Evolutionary conservation across 2,329 filamentous ascomycete species (phyloP), one percentile per base, ranked within the genome.

Genomic region (Chalara sp.): DNA sequence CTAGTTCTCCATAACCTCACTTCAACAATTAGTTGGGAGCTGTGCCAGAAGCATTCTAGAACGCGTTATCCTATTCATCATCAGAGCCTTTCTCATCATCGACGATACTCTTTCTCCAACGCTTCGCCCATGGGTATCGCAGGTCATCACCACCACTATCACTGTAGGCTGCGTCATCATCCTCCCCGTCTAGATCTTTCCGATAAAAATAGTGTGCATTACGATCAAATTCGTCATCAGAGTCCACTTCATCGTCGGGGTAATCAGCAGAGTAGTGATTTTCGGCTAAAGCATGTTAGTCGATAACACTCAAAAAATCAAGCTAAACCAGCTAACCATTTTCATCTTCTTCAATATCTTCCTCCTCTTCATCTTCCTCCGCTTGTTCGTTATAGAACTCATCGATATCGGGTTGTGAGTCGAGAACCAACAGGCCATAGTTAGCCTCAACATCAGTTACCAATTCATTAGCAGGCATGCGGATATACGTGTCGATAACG

Each of bases 231-330:
- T 86, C 82, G 57, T 86, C 83, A 58, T 89, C 86, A 12, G 81
- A 84, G 43, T 81, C 83, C 11, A 89, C 76, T 64, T 91, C 87
- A 49, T 91, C 86, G 55, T 91, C 87, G 0, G 87, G 87, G 58
- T 91, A 91, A 64, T 91, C 87, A 49, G 86, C 84, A 4, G 83
- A 81, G 63, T 90, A 89, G 67, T 89, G 83, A 61, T 89, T 85
- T 64, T 91, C 87, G 35, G 87, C 84, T 83, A 53, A n/a, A 41
- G 33, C 6, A 1, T 7, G 32, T 59, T 61, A 59, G 56, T 46
- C 28, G 54, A 7, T 30, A 45, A 39, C 10, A 39, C 21, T 44
- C 11, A n/a, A 30, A 30, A n/a, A 37, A 3, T 32, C 31, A 40
- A 8, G 39, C 1, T 12, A 40, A 40, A 6, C 2, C 13, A 13